Evolutionary conservation across 345 rosid genomes (phyloP).

Genomic region (Schrenkiella parvula): DNA sequence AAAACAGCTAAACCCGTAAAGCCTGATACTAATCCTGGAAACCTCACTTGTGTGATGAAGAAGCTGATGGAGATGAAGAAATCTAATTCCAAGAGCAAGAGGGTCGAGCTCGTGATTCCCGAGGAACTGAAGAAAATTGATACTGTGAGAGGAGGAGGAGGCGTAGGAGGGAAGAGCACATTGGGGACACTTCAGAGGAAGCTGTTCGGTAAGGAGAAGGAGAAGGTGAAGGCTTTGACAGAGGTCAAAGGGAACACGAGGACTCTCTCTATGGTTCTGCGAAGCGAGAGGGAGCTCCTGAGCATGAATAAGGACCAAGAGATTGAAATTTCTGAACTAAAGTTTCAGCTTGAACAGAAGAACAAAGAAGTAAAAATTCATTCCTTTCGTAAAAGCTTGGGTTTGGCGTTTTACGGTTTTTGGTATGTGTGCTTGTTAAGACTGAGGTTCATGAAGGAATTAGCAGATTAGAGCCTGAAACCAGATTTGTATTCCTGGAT

Average conservation of each 20-base stretch:
- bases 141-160: conserved; percentile 37
- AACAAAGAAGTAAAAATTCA: conserved; percentile 52
- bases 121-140: conserved; percentile 68
- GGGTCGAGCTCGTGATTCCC: conserved; percentile 55
- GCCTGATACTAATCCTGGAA: conserved; percentile 29
- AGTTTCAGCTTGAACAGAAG: conserved; percentile 52
- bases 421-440: neutral
- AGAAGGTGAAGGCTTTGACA: conserved; percentile 58
- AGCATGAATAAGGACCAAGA: conserved; percentile 68
- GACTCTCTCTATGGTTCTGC: conserved; percentile 83
- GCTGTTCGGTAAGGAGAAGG: conserved; percentile 65
- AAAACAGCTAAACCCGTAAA: conserved; percentile 12
- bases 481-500: neutral
- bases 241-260: conserved; percentile 76
- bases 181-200: conserved; percentile 65
- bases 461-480: neutral
- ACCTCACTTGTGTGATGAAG: conserved; percentile 61
- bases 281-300: conserved; percentile 89
- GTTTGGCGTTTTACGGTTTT: neutral
- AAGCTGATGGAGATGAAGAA: conserved; percentile 65
- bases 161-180: conserved; percentile 28
- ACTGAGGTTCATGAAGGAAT: neutral
- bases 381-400: neutral
- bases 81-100: conserved; percentile 32
- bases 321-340: conserved; percentile 50